Base-by-base conservation (phyloP, 2,329 filamentous ascomycete species). In the Aspergillus sp. region DNA sequence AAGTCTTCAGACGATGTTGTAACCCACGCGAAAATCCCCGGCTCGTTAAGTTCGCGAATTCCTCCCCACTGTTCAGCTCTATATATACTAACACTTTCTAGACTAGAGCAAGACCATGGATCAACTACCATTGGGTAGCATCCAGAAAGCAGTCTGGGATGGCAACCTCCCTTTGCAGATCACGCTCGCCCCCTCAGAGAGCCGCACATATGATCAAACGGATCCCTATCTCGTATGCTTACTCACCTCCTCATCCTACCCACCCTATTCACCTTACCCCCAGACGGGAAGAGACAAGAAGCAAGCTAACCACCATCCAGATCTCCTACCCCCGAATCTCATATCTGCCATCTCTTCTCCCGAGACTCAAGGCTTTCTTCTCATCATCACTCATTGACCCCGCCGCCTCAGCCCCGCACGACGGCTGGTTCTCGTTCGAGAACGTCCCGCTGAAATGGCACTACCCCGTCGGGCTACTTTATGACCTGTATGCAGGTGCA, bases 391-490 rank as follows among this genome's bases (percentile, higher is more conserved):
- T 90, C 43, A 90, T 90, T 67, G 80, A 88, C 65, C 82, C 87
- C 3, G 77, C 82, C 51, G 77, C 82, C 48, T 78, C 83, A 9
- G 66, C 78, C 3, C 71, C 82, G 7, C 79, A 84, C 61, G 78
- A 85, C 48, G 84, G 85, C 22, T 89, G 87, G 85, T 85, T 92
- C 65, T 87, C 85, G 1, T 89, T 87, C 70, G 87, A 91, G 72
- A 83, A 81, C 15, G 88, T 91, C 17, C 85, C 87, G 2, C 74
- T 91, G 65, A 91, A 90, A 79, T 90, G 88, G 87, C 89, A 91
- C 70, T 88, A 90, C 62, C 89, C 89, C 0, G 73, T 90, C 11
- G 89, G 89, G 1, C 78, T 92, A 11, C 80, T 91, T 5, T 90
- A 87, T 71, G 89, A 91, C 73, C 79, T 91, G 6, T 90, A 90